phyloP scores from a whole-genome alignment of 805 yeast species.

The Starmera dryadoides region DNA sequence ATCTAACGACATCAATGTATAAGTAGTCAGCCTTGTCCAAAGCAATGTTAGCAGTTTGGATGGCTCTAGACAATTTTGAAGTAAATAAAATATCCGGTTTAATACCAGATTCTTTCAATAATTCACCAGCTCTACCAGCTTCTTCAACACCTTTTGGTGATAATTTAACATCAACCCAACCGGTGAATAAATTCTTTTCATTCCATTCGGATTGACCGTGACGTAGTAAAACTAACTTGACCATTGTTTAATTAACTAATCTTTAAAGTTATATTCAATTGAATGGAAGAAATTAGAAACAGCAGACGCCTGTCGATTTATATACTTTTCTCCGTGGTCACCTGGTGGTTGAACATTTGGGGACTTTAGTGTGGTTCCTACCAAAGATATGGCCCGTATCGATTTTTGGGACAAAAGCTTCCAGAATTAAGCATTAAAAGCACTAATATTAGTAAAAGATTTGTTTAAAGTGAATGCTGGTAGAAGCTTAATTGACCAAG shows the following conservation, averaged over 20 bases:
- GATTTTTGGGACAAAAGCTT: no score
- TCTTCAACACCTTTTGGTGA: constrained; percentile 81
- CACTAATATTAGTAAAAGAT: no score
- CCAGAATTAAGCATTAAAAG: no score
- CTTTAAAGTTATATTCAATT: not conserved
- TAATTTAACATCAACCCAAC: constrained; percentile 94
- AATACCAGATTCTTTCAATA: constrained; percentile 79
- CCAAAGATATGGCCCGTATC: no score
- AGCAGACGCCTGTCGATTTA: not conserved
- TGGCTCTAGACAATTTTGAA: constrained; percentile 87
- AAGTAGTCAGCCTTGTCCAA: constrained; percentile 82
- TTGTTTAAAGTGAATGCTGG: no score
- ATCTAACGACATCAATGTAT: constrained; percentile 86
- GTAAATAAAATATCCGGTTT: constrained; percentile 87
- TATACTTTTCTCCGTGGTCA: not conserved
- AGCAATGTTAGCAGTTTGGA: constrained; percentile 95
- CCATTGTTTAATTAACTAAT: constrained; percentile 24
- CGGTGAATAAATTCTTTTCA: constrained; percentile 95
- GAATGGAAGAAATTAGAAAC: not conserved
- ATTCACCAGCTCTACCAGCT: constrained; percentile 90
- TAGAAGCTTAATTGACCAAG: no score
- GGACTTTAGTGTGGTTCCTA: no score
- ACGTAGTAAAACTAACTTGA: constrained; percentile 85
- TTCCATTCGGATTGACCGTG: constrained; percentile 99
- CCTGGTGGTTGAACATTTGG: no score